Conservation (phyloP, 352 stramenopile genomes). For the Lagenidium sp. region DNA sequence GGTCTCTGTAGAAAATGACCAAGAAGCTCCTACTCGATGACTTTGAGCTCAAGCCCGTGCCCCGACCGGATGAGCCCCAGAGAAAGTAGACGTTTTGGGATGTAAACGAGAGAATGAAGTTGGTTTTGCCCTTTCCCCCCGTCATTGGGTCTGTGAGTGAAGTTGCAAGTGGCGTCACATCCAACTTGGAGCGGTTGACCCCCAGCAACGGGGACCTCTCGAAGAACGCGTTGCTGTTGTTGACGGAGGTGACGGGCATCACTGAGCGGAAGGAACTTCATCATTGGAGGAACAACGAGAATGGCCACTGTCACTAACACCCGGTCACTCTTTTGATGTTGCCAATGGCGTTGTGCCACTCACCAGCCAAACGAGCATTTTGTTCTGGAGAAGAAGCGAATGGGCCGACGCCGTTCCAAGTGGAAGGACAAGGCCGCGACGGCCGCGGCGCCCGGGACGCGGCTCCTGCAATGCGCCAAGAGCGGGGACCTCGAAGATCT, state of each 20-base stretch:
- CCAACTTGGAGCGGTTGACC: too few species aligned
- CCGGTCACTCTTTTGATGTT: not conserved
- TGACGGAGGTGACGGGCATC: too few species aligned
- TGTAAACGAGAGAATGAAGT: too few species aligned
- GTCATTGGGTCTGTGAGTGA: too few species aligned
- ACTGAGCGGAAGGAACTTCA: too few species aligned
- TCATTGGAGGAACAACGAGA: too few species aligned
- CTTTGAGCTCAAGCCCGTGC: slow-evolving; percentile 82
- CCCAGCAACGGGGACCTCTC: too few species aligned
- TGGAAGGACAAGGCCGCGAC: slow-evolving; percentile 39
- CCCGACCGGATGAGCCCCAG: slow-evolving; percentile 19
- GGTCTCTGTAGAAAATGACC: slow-evolving; percentile 63
- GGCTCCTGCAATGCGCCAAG: slow-evolving; percentile 46
- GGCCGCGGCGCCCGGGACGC: slow-evolving; percentile 18
- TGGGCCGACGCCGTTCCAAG: slow-evolving; percentile 61
- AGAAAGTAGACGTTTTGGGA: slow-evolving; percentile 1
- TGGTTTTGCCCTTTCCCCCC: too few species aligned
- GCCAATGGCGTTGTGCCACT: not conserved
- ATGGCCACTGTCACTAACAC: too few species aligned
- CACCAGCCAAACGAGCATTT: not conserved
- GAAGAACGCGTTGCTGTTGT: too few species aligned
- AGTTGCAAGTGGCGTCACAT: too few species aligned
- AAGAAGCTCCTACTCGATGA: slow-evolving; percentile 76
- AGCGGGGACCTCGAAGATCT: slow-evolving; percentile 24
- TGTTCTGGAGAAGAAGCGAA: slow-evolving; percentile 6